Conservation (phyloP, 2,329 filamentous ascomycete species). For the Hyphodiscus sp. region DNA sequence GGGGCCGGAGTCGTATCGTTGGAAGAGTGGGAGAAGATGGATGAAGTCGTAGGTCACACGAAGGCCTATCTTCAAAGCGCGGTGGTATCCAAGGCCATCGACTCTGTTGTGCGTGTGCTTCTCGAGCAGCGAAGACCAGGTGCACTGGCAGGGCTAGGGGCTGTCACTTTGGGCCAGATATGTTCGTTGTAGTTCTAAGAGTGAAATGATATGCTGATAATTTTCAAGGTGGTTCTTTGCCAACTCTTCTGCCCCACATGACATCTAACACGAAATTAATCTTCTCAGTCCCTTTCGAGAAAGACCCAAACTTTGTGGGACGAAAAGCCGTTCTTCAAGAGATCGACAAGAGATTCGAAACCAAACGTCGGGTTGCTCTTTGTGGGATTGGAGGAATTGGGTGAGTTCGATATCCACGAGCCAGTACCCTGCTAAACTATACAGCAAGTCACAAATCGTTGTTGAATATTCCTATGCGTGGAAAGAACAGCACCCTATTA, state of each 20-base stretch:
- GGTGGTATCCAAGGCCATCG: slow-evolving; percentile 1
- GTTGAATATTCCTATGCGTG: slow-evolving; percentile 16
- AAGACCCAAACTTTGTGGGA: slow-evolving; percentile 12
- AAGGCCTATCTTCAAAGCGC: slow-evolving; percentile 4
- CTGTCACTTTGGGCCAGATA: too few relatives aligned
- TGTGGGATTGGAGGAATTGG: slow-evolving; percentile 11
- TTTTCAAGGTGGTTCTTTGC: too few relatives aligned
- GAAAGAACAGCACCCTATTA: slow-evolving; percentile 3
- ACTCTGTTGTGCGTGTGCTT: slow-evolving; percentile 5
- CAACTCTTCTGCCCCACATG: too few relatives aligned
- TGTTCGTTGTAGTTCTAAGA: too few relatives aligned
- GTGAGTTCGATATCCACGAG: slow-evolving; percentile 26
- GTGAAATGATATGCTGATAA: too few relatives aligned
- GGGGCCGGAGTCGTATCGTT: slow-evolving; percentile 12
- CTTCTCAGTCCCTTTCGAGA: slow-evolving; percentile 11
- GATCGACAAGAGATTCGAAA: slow-evolving; percentile 6
- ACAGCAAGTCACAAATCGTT: slow-evolving; percentile 16
- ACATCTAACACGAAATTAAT: too few relatives aligned
- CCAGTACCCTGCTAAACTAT: not conserved
- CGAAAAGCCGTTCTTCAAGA: slow-evolving; percentile 8
- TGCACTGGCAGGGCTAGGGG: too few relatives aligned
- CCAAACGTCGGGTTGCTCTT: slow-evolving; percentile 4
- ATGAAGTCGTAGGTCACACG: slow-evolving; percentile 16
- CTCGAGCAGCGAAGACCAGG: too few relatives aligned
- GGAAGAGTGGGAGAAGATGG: slow-evolving; percentile 19